These are phyloP conservation scores for Aspergillus aculeatus DNA, from an alignment of 2,329 filamentous ascomycete genomes.

Conservation along the genomic window DNA sequence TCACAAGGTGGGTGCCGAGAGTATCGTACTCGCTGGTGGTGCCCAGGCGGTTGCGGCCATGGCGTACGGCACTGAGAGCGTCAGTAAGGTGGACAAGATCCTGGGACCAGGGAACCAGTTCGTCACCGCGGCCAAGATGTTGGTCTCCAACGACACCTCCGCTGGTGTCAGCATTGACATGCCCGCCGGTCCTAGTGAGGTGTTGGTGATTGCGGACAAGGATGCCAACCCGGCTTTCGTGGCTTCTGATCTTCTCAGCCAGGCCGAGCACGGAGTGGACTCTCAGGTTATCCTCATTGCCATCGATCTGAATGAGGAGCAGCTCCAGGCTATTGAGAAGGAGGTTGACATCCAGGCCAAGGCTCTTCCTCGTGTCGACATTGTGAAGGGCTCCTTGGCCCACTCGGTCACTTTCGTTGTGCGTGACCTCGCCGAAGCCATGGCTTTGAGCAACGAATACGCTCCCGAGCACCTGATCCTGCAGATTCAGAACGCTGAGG, in stretches of 20 bases:
- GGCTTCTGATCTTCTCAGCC: conserved; percentile 87
- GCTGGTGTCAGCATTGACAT: conserved; percentile 96
- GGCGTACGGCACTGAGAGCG: conserved; percentile 93
- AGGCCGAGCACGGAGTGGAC: conserved; percentile 95
- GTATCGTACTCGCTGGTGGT: conserved; percentile 91
- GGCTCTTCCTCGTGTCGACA: conserved; percentile 84
- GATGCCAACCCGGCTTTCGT: conserved; percentile 90
- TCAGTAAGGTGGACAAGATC: conserved; percentile 98
- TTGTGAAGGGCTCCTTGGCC: conserved; percentile 83
- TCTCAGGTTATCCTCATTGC: conserved; percentile 92
- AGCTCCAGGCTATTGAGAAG: conserved; percentile 81
- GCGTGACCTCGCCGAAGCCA: conserved; percentile 67
- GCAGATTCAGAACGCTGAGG: conserved; percentile 75
- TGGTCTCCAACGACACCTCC: conserved; percentile 94
- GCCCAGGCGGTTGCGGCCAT: conserved; percentile 94
- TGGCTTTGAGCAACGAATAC: conserved; percentile 86
- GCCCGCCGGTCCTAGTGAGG: conserved; percentile 94
- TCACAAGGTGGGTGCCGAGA: conserved; percentile 93
- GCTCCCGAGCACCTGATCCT: conserved; percentile 96
- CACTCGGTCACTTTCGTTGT: conserved; percentile 88
- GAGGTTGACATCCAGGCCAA: conserved; percentile 85
- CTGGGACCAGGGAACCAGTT: conserved; percentile 97
- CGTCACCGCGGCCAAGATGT: conserved; percentile 97
- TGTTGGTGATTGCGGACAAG: conserved; percentile 91
- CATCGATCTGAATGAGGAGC: conserved; percentile 69